Base-by-base conservation (phyloP, 345 rosid genomes). In the Trapa incisa region DNA sequence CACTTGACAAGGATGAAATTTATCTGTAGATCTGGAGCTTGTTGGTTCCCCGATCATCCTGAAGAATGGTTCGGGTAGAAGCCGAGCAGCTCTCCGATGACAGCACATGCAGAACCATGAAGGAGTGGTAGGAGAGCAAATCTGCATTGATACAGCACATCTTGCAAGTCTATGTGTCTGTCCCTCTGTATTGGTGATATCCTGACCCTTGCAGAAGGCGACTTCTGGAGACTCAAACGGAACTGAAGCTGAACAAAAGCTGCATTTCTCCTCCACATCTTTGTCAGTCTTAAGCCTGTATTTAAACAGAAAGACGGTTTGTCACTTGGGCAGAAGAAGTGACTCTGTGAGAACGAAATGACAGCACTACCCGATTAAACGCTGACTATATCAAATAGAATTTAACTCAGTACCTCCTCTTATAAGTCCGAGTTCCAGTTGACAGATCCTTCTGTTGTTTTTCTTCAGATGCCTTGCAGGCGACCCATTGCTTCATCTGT, bases 71-170 rank as follows among this genome's bases (percentile, higher is more conserved):
- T 71, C 86, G 0, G 93, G 92, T 36, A 93, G 77, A 61, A 86
- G 79, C 47, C 83, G 84, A 41, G 77, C 68, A 50, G 76, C 71
- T 73, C 75, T 33, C 74, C 96, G 81, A 57, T 77, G 80, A 75
- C 97, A 95, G 75, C 99, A 89, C 72, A 85, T 83, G 86, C 99
- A 95, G 79, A 79, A 77, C 96, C 96, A 87, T 67, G 77, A 67
- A 36, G 99, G 86, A 47, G 72, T 78, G 11, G 84, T 67, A 39
- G 88, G 89, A 37, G 62, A 52, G 79, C 97, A 89, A 65, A 89
- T 87, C 82, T 79, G 85, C 96, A 87, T 84, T 1, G 96, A 85
- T 52, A 80, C 87, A 4, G 87, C 79, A 64, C 96, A 95, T 69
- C 97, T 83, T 65, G 75, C 79, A 71, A 86, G 71, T 74, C 84